phyloP scores from a whole-genome alignment of 345 rosid species.

The Microthlaspi erraticum region DNA sequence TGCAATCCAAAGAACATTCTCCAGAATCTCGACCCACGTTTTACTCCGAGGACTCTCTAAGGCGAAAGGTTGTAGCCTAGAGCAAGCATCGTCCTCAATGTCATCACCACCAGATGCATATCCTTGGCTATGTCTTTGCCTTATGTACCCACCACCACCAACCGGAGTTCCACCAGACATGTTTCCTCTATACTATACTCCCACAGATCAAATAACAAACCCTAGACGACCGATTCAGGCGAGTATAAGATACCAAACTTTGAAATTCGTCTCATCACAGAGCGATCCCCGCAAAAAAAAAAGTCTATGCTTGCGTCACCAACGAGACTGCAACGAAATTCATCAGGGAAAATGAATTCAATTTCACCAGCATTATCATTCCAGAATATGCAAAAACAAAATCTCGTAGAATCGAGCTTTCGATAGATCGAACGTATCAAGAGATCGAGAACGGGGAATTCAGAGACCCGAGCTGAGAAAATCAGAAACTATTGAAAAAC shows the following conservation, averaged over 20 bases:
- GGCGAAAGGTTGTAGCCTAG: conserved; percentile 64
- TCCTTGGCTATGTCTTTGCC: conserved; percentile 96
- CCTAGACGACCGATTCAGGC: conserved; percentile 11
- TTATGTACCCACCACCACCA: conserved; percentile 86
- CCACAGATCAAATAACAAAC: too few species aligned
- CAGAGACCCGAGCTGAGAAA: conserved; percentile 9
- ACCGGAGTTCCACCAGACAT: conserved; percentile 97
- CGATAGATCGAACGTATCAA: conserved; percentile 7
- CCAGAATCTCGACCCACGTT: conserved; percentile 75
- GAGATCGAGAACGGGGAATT: conserved; percentile 22
- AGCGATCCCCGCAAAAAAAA: conserved; percentile 5
- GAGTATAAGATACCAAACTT: conserved; percentile 11
- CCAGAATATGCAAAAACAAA: not conserved
- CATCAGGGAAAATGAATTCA: not conserved
- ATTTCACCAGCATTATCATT: not conserved
- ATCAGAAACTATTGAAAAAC: not conserved
- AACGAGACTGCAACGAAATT: conserved; percentile 29
- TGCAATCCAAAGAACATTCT: conserved; percentile 83
- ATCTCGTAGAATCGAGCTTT: not conserved
- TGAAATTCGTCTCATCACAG: conserved; percentile 25
- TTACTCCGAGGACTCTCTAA: conserved; percentile 48
- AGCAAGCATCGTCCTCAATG: conserved; percentile 91
- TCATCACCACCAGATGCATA: conserved; percentile 88
- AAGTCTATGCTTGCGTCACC: not conserved
- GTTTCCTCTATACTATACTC: too few species aligned